Base-by-base conservation (phyloP, 2,329 filamentous ascomycete genomes). In the Beauveria australis region DNA sequence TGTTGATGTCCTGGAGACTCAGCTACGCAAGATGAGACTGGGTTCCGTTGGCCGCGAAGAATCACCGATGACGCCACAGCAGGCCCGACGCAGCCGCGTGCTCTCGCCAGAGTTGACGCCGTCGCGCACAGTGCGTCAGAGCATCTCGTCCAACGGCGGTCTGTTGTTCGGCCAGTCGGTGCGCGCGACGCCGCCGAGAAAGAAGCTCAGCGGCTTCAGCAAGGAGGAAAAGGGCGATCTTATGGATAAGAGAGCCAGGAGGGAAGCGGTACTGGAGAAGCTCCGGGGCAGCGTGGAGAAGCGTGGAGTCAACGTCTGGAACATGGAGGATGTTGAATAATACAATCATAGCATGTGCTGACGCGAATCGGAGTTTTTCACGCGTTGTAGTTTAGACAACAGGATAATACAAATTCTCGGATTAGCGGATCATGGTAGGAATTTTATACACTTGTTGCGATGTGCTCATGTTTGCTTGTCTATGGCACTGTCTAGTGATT, bases 1-100 rank as follows among this genome's bases (percentile, higher is more conserved):
- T 67, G 86, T 99, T 57, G 91, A 96, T 71, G 85, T 96, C 7
- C 81, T 97, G 37, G 94, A 97, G 75, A 84, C 87, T 53, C 90
- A 96, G 71, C 85, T 99, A 76, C 86, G 89, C 62, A 90, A 86
- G 70, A 74, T 95, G 24, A 81, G 82, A 7, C 74, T 90, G 12
- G 72, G 74, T 9, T 73, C 78, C 7, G 66, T 63, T 12, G 79
- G 74, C 67, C 72, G 78, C 46, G 75, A 80, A 68, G 76, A 69
- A 44, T 79, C 72, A 22, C 77, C 76, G 1, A 71, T 73, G 69
- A 67, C 69, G 62, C 76, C 74, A 26, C 75, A 74, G 3, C 74
- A 76, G 60, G 65, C 67, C 14, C 72, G 67, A 62, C 70, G 65
- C 66, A 75, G 69, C 63, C 65, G 75, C 33, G 70, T 77, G 66